Evolutionary conservation across 257 asterid genomes (phyloP).

Genomic region (Rubia yunnanensis): DNA sequence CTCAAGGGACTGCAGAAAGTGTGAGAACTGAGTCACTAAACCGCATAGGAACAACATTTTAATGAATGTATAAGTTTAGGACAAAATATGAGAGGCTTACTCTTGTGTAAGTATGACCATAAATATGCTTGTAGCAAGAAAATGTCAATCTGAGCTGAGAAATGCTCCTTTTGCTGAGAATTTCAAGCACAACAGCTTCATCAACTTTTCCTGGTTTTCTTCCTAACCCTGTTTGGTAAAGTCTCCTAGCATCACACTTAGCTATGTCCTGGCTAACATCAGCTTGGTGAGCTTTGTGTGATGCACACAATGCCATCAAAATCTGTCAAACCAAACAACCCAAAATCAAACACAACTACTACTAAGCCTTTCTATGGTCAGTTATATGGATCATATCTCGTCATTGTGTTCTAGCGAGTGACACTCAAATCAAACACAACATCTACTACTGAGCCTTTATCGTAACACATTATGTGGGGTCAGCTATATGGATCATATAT

Average conservation of each 20-base stretch:
- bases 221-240: slow-evolving; percentile 62
- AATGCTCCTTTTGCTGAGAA: slow-evolving; percentile 69
- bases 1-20: slow-evolving; percentile 39
- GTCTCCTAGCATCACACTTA: slow-evolving; percentile 62
- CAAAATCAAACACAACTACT: not conserved
- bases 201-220: slow-evolving; percentile 41
- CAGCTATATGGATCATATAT: too few relatives aligned
- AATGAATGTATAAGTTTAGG: not conserved
- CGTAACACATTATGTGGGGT: too few relatives aligned
- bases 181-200: slow-evolving; percentile 57
- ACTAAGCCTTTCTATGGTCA: too few relatives aligned
- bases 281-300: slow-evolving; percentile 61
- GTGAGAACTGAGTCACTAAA: not conserved
- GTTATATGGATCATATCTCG: too few relatives aligned
- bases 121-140: slow-evolving; percentile 45
- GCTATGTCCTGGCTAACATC: slow-evolving; percentile 66
- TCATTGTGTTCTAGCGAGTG: too few relatives aligned
- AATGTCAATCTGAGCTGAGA: slow-evolving; percentile 49
- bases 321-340: slow-evolving; percentile 28
- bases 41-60: not conserved
- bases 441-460: too few relatives aligned
- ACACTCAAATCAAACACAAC: too few relatives aligned
- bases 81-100: slow-evolving; percentile 22
- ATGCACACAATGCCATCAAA: slow-evolving; percentile 54
- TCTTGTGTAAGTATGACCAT: slow-evolving; percentile 53